Conservation (phyloP, 179 eudicot genomes). For the Nepenthes alata region DNA sequence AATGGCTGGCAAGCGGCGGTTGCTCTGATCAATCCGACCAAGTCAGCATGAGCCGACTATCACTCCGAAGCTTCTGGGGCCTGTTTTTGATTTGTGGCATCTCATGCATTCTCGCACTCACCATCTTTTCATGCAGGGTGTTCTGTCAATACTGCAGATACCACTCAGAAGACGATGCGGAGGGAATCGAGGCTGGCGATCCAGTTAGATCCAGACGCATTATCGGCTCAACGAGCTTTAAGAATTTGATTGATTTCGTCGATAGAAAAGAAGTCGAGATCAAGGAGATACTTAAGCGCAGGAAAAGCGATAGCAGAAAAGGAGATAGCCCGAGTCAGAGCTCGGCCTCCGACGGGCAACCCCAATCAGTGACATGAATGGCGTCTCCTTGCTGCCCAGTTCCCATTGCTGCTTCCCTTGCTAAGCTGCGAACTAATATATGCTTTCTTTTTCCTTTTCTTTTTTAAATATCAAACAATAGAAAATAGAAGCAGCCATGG, state of each 20-base stretch:
- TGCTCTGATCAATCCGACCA: constrained; percentile 12
- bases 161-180: not conserved
- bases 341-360: constrained; percentile 3
- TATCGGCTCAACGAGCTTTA: not conserved
- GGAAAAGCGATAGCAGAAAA: constrained; percentile 2
- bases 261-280: constrained; percentile 40
- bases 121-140: constrained; percentile 1
- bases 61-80: constrained; percentile 27
- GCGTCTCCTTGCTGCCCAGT: too few relatives aligned
- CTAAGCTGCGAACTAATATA: too few relatives aligned
- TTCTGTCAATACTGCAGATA: constrained; percentile 6
- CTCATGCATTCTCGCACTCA: constrained; percentile 7
- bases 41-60: not conserved
- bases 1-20: constrained; percentile 21
- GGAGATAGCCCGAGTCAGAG: constrained; percentile 1
- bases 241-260: constrained; percentile 23
- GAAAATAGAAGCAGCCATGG: not conserved
- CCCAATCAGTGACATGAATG: not conserved
- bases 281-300: constrained; percentile 24
- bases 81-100: constrained; percentile 20
- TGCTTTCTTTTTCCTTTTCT: too few relatives aligned
- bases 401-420: too few relatives aligned
- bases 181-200: not conserved
- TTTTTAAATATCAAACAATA: too few relatives aligned
- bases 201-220: not conserved